These are phyloP conservation scores for Escovopsis sp. DNA, from an alignment of 2,329 filamentous ascomycete genomes.

Conservation along the genomic window DNA sequence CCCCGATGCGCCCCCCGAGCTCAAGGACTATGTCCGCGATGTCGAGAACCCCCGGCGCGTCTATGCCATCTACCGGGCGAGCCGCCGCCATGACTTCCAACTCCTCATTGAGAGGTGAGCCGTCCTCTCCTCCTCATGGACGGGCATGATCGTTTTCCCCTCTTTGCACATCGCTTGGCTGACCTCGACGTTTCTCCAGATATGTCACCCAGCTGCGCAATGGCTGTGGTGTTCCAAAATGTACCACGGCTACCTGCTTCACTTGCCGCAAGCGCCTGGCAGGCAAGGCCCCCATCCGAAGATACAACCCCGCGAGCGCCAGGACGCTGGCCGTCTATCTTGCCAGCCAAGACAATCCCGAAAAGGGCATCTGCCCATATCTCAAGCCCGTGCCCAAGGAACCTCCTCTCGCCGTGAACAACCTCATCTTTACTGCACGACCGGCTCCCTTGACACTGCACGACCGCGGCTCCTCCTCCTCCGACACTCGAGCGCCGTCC, in stretches of 20 bases:
- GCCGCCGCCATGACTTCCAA: slow-evolving; percentile 49
- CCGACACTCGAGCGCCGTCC: not conserved
- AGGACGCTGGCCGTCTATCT: slow-evolving; percentile 68
- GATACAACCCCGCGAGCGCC: slow-evolving; percentile 70
- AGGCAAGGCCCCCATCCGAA: slow-evolving; percentile 53
- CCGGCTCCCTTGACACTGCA: slow-evolving; percentile 7
- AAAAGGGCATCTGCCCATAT: slow-evolving; percentile 49
- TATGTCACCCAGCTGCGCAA: slow-evolving; percentile 71
- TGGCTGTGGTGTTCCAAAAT: slow-evolving; percentile 57
- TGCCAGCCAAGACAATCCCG: slow-evolving; percentile 65
- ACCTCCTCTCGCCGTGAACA: slow-evolving; percentile 30
- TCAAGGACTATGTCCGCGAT: slow-evolving; percentile 39
- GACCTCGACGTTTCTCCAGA: slow-evolving; percentile 24
- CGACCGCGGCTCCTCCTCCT: not conserved
- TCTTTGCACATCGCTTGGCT: not conserved
- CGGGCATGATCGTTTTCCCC: not conserved
- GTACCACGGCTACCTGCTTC: slow-evolving; percentile 65
- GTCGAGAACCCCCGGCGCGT: slow-evolving; percentile 47
- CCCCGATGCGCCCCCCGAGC: slow-evolving; percentile 42
- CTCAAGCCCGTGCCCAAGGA: slow-evolving; percentile 25
- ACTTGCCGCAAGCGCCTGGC: slow-evolving; percentile 57
- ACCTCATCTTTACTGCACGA: slow-evolving; percentile 28
- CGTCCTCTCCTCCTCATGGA: not conserved
- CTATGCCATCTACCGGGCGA: slow-evolving; percentile 45
- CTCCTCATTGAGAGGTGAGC: slow-evolving; percentile 50